Evolutionary conservation across 495 filamentous ascomycete species (phyloP), one percentile per base, ranked within the genome.

Genomic region (Glarea lozoyensis): DNA sequence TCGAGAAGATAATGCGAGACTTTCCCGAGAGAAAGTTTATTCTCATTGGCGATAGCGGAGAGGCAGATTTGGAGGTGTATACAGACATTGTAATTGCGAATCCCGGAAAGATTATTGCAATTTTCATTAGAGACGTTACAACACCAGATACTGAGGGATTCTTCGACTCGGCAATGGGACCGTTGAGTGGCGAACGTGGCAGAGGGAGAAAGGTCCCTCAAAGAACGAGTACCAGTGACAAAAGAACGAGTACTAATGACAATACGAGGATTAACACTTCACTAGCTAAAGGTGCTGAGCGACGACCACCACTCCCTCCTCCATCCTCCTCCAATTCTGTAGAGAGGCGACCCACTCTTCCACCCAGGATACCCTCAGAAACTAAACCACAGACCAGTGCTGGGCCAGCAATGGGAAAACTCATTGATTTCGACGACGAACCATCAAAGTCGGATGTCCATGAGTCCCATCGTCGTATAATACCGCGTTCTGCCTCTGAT

Each of bases 1-100:
- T 99, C 1, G 88, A 95, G 48, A 81, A 75, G 48, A 83, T 99
- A 24, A 63, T 96, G 49, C 67, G 73, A 15, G 92, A 99, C 54
- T 99, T 97, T 56, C 92, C 92, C 0, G 71, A 88, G 36, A 70
- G 93, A 33, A 83, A 78, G 48, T 99, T 96, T 59, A 74, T 99
- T 7, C 72, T 99, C 0, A 81, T 95, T 23, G 92, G 92, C 3
- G 92, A 98, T 53, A 95, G 88, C 52, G 92, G 92, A 16, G 92
- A 98, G 60, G 90, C 89, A 3, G 92, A 98, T 61, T 70, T 98
- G 2, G 92, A 98, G 60, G 88, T 99, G 0, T 99, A 99, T 54
- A 96, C 88, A 0, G 90, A 99, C 46, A 72, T 94, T n/a, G 86
- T 80, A 0, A 51, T 88, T 16, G 78, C 82, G 10, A 82, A 94